Conservation (phyloP, 768 basidiomycete species). For the Pleurotus giganteus region DNA sequence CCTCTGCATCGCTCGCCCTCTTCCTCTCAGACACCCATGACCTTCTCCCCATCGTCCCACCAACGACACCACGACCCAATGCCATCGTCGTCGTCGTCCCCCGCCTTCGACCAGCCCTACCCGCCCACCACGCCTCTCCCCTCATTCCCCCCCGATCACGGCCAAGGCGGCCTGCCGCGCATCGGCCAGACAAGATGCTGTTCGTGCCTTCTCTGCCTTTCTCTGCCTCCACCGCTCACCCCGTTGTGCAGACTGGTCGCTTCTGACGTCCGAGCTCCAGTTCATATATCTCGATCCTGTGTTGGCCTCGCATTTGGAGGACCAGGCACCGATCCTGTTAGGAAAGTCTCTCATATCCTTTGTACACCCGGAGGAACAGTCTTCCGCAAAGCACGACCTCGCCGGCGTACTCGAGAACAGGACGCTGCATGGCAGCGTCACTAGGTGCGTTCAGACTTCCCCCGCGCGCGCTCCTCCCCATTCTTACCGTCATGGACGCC, state of each 20-base stretch:
- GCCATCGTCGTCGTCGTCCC: constrained; percentile 11
- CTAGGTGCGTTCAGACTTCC: constrained; percentile 44
- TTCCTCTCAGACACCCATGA: constrained; percentile 17
- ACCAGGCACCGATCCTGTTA: constrained; percentile 66
- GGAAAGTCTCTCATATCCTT: constrained; percentile 72
- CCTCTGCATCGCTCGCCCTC: constrained; percentile 2
- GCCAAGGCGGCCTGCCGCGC: constrained; percentile 43
- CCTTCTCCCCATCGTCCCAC: constrained; percentile 16
- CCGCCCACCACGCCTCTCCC: constrained; percentile 14
- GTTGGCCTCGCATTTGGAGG: constrained; percentile 65
- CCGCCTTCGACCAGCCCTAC: constrained; percentile 15
- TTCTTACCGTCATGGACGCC: constrained; percentile 13
- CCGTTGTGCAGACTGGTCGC: constrained; percentile 64
- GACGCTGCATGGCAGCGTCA: constrained; percentile 82
- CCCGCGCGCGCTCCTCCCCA: constrained; percentile 15
- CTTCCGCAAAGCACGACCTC: constrained; percentile 71
- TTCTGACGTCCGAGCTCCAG: constrained; percentile 70
- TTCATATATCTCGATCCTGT: constrained; percentile 88
- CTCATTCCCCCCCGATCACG: constrained; percentile 34
- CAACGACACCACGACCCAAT: constrained; percentile 10
- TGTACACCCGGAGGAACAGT: constrained; percentile 83
- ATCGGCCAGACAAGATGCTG: constrained; percentile 76
- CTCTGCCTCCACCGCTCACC: constrained; percentile 26
- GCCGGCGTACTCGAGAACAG: constrained; percentile 69
- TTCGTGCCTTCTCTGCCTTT: constrained; percentile 41